phyloP scores from a whole-genome alignment of 2,329 filamentous ascomycete genomes.

The Penicillium sp. region DNA sequence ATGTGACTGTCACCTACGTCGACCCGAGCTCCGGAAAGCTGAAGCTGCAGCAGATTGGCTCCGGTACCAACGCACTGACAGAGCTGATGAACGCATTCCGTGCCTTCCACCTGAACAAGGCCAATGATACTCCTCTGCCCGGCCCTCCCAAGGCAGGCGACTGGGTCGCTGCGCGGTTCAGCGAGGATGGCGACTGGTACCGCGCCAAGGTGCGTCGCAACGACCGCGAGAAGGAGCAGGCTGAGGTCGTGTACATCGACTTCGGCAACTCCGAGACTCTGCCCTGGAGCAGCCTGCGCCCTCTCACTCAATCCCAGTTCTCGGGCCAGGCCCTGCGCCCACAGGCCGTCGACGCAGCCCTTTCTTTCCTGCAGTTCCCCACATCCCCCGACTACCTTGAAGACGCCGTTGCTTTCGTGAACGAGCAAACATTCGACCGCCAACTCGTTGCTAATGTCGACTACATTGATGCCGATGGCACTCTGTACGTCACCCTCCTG shows the following conservation, averaged over 20 bases:
- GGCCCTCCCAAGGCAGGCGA: conserved; percentile 85
- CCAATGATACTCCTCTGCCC: conserved; percentile 68
- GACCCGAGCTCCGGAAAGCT: conserved; percentile 69
- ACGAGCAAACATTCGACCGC: conserved; percentile 66
- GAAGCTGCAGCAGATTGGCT: conserved; percentile 86
- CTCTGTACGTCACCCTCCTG: conserved; percentile 81
- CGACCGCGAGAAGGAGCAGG: conserved; percentile 80
- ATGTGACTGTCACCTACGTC: conserved; percentile 87
- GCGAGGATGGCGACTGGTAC: conserved; percentile 88
- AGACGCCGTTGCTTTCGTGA: conserved; percentile 72
- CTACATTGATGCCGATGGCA: conserved; percentile 71
- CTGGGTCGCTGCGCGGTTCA: conserved; percentile 85
- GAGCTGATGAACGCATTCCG: conserved; percentile 87
- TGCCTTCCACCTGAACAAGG: conserved; percentile 78
- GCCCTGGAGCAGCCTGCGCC: conserved; percentile 75
- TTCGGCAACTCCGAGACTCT: conserved; percentile 92
- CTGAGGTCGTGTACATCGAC: conserved; percentile 91
- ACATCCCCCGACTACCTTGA: conserved; percentile 72
- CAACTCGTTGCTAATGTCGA: conserved; percentile 89
- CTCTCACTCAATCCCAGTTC: conserved; percentile 76
- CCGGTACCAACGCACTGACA: conserved; percentile 77
- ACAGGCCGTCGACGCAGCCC: conserved; percentile 78
- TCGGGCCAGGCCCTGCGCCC: conserved; percentile 72
- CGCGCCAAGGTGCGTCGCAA: conserved; percentile 85
- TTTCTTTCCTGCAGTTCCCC: conserved; percentile 87